Conservation (phyloP, 108 stramenopile genomes). For the Cyclotella atomus region DNA sequence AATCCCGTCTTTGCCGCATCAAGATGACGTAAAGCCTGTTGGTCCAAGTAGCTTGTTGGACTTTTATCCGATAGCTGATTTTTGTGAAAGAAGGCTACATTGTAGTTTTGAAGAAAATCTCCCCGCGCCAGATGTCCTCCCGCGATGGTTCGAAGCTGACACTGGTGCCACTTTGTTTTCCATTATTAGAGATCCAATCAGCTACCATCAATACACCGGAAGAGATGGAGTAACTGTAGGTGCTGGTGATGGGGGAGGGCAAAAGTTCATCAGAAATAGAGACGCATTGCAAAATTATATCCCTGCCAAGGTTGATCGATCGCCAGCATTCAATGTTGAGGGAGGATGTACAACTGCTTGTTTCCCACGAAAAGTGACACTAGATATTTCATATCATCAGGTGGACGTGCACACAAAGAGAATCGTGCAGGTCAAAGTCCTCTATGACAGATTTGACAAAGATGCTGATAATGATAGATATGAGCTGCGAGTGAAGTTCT, state of each 20-base stretch:
- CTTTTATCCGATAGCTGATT: slow-evolving; percentile 78
- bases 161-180: slow-evolving; percentile 65
- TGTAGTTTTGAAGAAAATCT: slow-evolving; percentile 75
- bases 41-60: slow-evolving; percentile 58
- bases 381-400: slow-evolving; percentile 83
- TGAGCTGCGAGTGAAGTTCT: slow-evolving; percentile 58
- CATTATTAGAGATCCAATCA: slow-evolving; percentile 71
- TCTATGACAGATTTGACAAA: slow-evolving; percentile 75
- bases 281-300: slow-evolving; percentile 68
- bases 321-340: slow-evolving; percentile 50
- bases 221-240: slow-evolving; percentile 29
- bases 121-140: slow-evolving; percentile 49
- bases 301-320: slow-evolving; percentile 66
- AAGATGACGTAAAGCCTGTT: slow-evolving; percentile 71
- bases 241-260: slow-evolving; percentile 47
- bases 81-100: slow-evolving; percentile 59
- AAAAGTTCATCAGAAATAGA: slow-evolving; percentile 30
- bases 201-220: slow-evolving; percentile 74
- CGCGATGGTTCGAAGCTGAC: slow-evolving; percentile 84
- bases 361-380: slow-evolving; percentile 68
- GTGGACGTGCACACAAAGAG: slow-evolving; percentile 59
- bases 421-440: slow-evolving; percentile 57
- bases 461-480: slow-evolving; percentile 59
- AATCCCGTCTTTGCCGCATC: slow-evolving; percentile 65
- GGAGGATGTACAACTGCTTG: slow-evolving; percentile 63